These are phyloP conservation scores for Catunica adiposa DNA, from an alignment of 2,329 filamentous ascomycete species.

Conservation along the genomic window DNA sequence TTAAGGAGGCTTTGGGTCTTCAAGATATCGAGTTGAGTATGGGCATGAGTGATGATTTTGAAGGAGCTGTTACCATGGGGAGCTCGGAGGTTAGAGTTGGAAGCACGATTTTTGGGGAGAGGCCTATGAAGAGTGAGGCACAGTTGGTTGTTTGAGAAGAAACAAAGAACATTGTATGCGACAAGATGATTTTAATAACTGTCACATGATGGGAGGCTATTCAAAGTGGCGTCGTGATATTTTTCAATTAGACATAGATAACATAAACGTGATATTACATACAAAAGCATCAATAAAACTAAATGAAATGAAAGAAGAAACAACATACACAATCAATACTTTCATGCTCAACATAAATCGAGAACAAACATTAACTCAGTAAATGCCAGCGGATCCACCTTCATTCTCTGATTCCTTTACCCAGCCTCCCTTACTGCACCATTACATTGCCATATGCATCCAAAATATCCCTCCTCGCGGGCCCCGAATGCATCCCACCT, in stretches of 20 bases:
- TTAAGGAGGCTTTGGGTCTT: conserved; percentile 35
- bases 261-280: too few species aligned
- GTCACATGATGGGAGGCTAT: too few species aligned
- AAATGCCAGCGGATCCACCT: too few species aligned
- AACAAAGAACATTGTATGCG: neutral
- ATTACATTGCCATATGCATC: conserved; percentile 27
- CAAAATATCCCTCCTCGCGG: conserved; percentile 30
- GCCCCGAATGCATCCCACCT: conserved; percentile 20
- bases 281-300: neutral
- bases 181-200: too few species aligned
- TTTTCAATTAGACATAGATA: too few species aligned
- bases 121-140: conserved; percentile 65
- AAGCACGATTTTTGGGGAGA: conserved; percentile 80
- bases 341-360: conserved; percentile 3
- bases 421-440: conserved; percentile 26
- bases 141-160: conserved; percentile 37
- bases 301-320: neutral
- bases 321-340: neutral
- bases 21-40: conserved; percentile 70
- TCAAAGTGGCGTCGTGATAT: too few species aligned
- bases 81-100: conserved; percentile 84
- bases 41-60: conserved; percentile 97
- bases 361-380: neutral
- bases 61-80: conserved; percentile 67
- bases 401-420: too few species aligned